These are phyloP conservation scores for Nannochloris sp. DNA, from an alignment of 139 green algal species.

Conservation along the genomic window DNA sequence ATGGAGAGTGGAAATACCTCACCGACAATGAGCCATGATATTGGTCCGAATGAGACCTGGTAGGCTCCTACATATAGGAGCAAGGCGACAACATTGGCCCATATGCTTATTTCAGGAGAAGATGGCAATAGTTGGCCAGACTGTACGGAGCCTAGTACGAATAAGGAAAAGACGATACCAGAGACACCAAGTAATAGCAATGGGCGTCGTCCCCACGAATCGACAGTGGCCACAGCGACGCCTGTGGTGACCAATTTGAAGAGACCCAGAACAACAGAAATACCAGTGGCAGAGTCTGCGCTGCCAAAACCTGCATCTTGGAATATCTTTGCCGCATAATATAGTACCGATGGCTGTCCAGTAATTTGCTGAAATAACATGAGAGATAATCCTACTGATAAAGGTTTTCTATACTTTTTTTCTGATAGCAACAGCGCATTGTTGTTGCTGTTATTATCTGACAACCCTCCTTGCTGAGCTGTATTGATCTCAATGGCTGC, in stretches of 20 bases:
- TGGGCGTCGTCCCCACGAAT: constrained; percentile 64
- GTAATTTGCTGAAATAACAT: constrained; percentile 89
- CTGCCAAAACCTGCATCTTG: constrained; percentile 58
- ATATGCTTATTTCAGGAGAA: constrained; percentile 11
- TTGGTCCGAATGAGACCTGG: constrained; percentile 85
- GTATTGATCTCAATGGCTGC: constrained; percentile 3
- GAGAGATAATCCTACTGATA: constrained; percentile 52
- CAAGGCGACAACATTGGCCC: constrained; percentile 57
- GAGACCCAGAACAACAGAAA: constrained; percentile 63
- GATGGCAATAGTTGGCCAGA: constrained; percentile 14
- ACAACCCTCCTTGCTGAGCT: no score
- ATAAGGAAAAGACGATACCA: constrained; percentile 52
- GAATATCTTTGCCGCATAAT: constrained; percentile 73
- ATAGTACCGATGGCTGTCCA: constrained; percentile 85
- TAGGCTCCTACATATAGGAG: constrained; percentile 86
- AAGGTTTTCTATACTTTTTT: constrained; percentile 37
- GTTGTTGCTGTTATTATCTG: no score
- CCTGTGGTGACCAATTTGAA: constrained; percentile 87
- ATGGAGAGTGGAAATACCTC: constrained; percentile 82
- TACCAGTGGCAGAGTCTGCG: constrained; percentile 35
- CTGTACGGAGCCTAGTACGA: constrained; percentile 39
- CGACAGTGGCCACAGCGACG: constrained; percentile 67
- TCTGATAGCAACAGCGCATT: background rate
- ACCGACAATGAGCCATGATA: constrained; percentile 78
- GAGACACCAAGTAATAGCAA: constrained; percentile 73